phyloP scores from a whole-genome alignment of 176 grass and related monocot genomes.

The Hordeum marinum region DNA sequence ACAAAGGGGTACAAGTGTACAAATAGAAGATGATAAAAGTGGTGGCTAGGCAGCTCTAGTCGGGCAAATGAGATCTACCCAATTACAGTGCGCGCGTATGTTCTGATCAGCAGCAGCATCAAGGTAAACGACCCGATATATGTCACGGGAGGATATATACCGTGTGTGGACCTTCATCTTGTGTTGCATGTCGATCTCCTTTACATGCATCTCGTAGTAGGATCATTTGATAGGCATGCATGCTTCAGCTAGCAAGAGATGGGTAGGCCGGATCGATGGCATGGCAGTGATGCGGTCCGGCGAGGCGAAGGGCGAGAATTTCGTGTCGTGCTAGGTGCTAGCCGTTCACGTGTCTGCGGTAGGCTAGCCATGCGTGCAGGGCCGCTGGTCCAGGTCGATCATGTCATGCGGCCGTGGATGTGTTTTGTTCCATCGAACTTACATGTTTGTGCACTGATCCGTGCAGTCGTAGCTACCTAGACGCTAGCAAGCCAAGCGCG shows the following conservation, averaged over 20 bases:
- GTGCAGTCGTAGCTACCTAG: neutral
- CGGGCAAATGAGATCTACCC: neutral
- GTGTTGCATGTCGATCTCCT: neutral
- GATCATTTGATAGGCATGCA: neutral
- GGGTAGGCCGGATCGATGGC: neutral
- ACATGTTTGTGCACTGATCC: neutral
- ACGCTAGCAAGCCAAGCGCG: neutral
- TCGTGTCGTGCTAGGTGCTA: neutral
- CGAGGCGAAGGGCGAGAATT: neutral
- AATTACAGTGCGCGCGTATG: neutral
- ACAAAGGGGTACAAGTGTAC: neutral
- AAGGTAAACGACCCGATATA: neutral
- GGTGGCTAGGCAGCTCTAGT: neutral
- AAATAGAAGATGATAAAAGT: neutral
- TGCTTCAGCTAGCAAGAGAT: neutral
- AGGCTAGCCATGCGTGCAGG: too few species aligned
- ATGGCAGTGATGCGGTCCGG: neutral
- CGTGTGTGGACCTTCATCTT: neutral
- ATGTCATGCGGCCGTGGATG: neutral
- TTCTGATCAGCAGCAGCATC: neutral
- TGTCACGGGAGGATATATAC: neutral
- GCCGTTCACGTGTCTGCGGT: neutral
- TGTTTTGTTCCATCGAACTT: neutral
- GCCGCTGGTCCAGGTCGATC: neutral
- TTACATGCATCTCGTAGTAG: neutral